Percentiles rank a stretch among this genome's conserved stretches.
Conservation (phyloP, 148 eudicot species). For the Chenopodium quinoa region DNA sequence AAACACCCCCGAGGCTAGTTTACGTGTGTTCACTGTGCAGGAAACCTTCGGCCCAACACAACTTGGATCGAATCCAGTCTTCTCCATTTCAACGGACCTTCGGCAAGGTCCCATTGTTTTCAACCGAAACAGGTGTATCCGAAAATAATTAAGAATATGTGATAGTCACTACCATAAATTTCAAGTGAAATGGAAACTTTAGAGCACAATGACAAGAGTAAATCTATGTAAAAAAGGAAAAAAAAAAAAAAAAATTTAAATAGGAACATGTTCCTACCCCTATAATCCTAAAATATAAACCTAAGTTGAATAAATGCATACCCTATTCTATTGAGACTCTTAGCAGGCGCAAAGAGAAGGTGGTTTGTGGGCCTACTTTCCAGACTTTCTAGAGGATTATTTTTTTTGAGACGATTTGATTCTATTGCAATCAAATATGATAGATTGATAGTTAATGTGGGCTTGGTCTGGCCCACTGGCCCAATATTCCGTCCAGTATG, state of each 20-base stretch:
- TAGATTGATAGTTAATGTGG: conserved; percentile 16
- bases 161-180: no score
- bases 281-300: neutral
- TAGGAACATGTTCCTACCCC: neutral
- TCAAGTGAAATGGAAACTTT: neutral
- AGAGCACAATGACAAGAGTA: no score
- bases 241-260: neutral
- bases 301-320: conserved; percentile 25
- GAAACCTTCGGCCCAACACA: no score
- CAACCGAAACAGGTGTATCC: no score
- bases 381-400: conserved; percentile 23
- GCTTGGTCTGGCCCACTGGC: conserved; percentile 27
- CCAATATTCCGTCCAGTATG: conserved; percentile 21
- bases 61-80: no score
- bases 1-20: no score
- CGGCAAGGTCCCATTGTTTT: no score
- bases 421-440: conserved; percentile 18
- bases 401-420: neutral
- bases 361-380: conserved; percentile 28
- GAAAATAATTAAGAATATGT: no score
- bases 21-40: no score
- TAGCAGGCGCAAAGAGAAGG: conserved; percentile 14
- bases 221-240: neutral
- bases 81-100: no score
- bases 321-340: conserved; percentile 1